phyloP scores from a whole-genome alignment of 371 early-diverging fungal genomes.

The Globomyces sp. region DNA sequence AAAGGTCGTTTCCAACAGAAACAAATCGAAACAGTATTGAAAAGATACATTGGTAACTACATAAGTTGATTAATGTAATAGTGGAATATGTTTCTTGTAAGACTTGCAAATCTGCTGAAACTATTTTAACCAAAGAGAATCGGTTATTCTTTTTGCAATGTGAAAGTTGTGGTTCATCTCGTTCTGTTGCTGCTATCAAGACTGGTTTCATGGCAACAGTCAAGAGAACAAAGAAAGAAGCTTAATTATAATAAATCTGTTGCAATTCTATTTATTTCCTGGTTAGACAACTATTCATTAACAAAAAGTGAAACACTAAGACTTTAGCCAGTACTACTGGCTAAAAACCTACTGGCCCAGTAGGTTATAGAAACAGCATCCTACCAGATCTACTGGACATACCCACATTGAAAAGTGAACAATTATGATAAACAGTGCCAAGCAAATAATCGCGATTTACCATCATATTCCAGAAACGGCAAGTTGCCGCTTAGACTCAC shows the following conservation, averaged over 20 bases:
- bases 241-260: neutral
- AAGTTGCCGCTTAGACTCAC: no score
- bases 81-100: conserved; percentile 99
- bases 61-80: conserved; percentile 17
- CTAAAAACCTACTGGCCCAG: no score
- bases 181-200: conserved; percentile 97
- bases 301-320: no score
- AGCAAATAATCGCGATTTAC: no score
- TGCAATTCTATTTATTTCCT: no score
- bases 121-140: conserved; percentile 95
- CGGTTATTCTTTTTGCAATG: conserved; percentile 98
- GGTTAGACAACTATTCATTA: no score
- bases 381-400: no score
- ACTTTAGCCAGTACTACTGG: no score
- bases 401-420: no score
- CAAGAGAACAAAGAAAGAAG: conserved; percentile 5
- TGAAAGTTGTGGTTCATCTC: conserved; percentile 94
- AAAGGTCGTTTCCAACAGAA: conserved; percentile 99
- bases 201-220: conserved; percentile 91
- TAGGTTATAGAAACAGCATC: no score
- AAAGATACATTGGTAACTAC: conserved; percentile 87
- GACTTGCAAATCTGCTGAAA: conserved; percentile 97
- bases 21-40: conserved; percentile 98
- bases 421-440: no score
- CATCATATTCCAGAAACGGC: no score